phyloP scores from a whole-genome alignment of 2,329 filamentous ascomycete genomes.

The Hypomyces perniciosus region DNA sequence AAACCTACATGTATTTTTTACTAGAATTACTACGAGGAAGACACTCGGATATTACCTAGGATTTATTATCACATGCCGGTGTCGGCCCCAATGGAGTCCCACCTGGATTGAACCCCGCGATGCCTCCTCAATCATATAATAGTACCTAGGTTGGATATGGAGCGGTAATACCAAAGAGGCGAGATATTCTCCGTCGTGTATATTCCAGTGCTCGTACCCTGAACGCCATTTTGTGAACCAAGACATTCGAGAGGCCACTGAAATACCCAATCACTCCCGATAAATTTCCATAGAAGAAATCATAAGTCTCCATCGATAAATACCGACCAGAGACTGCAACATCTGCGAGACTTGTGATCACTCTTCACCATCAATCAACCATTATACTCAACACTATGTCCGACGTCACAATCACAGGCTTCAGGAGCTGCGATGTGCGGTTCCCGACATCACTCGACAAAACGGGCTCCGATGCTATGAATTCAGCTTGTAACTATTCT shows the following conservation, averaged over 20 bases:
- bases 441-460: slow-evolving; percentile 92
- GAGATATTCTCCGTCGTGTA: slow-evolving; percentile 7
- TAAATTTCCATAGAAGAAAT: too few relatives aligned
- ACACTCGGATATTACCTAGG: too few relatives aligned
- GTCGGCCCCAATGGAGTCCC: too few relatives aligned
- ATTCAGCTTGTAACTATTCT: slow-evolving; percentile 87
- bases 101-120: too few relatives aligned
- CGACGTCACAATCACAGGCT: slow-evolving; percentile 67
- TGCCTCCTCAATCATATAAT: too few relatives aligned
- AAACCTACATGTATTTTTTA: too few relatives aligned
- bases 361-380: not conserved
- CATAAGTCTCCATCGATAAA: not conserved
- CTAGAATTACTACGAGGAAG: too few relatives aligned
- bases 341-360: not conserved
- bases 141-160: not conserved
- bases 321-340: not conserved
- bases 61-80: too few relatives aligned
- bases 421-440: slow-evolving; percentile 65
- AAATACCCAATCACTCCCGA: not conserved
- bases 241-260: not conserved
- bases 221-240: too few relatives aligned
- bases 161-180: not conserved
- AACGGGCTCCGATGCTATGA: slow-evolving; percentile 97
- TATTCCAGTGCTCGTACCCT: not conserved
- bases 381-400: slow-evolving; percentile 13